phyloP scores from a whole-genome alignment of 148 eudicot genomes.

The Gaultheria prostrata region DNA sequence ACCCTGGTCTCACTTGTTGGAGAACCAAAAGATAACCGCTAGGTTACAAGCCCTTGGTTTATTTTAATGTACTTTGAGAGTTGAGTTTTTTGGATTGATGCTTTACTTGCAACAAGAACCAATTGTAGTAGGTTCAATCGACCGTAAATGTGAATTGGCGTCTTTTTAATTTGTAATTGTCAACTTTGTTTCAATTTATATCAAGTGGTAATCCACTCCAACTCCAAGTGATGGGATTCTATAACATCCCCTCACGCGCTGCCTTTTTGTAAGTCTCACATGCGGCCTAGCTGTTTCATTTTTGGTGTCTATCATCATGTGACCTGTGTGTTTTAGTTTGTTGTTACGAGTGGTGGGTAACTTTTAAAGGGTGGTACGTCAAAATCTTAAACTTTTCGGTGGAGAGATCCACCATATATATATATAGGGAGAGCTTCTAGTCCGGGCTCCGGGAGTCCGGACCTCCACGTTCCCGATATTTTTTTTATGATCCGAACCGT shows the following conservation, averaged over 20 bases:
- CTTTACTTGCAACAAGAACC: neutral
- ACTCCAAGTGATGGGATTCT: no score
- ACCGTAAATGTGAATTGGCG: neutral
- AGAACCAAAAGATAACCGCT: no score
- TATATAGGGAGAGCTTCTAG: no score
- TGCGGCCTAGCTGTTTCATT: neutral
- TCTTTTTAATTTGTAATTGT: neutral
- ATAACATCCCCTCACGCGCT: no score
- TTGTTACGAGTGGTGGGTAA: neutral
- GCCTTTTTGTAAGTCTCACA: neutral
- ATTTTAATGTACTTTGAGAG: neutral
- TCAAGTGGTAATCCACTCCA: no score
- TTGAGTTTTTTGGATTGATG: neutral
- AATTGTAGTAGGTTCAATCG: neutral
- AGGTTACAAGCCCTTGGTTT: no score
- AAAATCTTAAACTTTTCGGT: neutral
- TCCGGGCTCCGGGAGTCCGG: no score
- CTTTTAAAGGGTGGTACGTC: neutral
- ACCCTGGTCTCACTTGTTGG: no score
- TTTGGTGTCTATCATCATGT: no score
- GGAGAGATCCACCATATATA: neutral
- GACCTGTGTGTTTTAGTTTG: no score
- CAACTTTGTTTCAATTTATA: neutral
- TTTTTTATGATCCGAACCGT: no score
- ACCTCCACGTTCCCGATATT: no score